Evolutionary conservation across 768 basidiomycete species (phyloP).

Genomic region (Rhodotorula diobovata): DNA sequence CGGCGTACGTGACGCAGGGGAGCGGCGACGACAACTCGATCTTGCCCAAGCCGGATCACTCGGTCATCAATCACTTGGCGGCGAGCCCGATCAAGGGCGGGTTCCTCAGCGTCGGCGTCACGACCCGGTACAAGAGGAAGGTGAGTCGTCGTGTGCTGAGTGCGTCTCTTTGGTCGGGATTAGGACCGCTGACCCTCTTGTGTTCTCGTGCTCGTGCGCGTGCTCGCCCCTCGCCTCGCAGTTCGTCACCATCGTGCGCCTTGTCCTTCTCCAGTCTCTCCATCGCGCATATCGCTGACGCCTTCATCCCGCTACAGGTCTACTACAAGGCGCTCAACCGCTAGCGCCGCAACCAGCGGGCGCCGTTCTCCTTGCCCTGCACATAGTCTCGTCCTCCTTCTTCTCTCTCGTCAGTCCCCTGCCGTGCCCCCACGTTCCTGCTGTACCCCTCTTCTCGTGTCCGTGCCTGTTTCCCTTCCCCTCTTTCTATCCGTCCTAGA

Average conservation of each 20-base stretch:
- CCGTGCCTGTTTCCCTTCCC: background rate
- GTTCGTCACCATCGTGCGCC: slow-evolving; percentile 39
- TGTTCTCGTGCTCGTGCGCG: no score
- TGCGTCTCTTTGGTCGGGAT: background rate
- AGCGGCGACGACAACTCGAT: slow-evolving; percentile 75
- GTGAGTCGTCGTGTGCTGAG: slow-evolving; percentile 48
- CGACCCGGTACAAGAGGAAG: slow-evolving; percentile 87
- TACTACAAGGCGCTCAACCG: slow-evolving; percentile 34
- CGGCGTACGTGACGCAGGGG: slow-evolving; percentile 42
- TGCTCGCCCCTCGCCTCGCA: background rate
- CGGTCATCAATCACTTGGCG: slow-evolving; percentile 83
- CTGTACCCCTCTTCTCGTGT: background rate
- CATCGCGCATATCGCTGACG: background rate
- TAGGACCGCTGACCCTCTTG: background rate
- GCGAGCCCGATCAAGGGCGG: slow-evolving; percentile 94
- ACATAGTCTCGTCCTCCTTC: background rate
- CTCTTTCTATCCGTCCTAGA: background rate
- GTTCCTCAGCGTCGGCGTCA: slow-evolving; percentile 84
- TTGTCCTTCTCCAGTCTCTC: background rate
- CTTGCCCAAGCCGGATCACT: slow-evolving; percentile 85
- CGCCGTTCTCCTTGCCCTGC: background rate
- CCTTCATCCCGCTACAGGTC: slow-evolving; percentile 10
- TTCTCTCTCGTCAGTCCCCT: background rate
- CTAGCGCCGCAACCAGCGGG: background rate
- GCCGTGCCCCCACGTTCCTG: background rate